Conservation (phyloP, 2,329 filamentous ascomycete species). For the Clarireedia paspali region DNA sequence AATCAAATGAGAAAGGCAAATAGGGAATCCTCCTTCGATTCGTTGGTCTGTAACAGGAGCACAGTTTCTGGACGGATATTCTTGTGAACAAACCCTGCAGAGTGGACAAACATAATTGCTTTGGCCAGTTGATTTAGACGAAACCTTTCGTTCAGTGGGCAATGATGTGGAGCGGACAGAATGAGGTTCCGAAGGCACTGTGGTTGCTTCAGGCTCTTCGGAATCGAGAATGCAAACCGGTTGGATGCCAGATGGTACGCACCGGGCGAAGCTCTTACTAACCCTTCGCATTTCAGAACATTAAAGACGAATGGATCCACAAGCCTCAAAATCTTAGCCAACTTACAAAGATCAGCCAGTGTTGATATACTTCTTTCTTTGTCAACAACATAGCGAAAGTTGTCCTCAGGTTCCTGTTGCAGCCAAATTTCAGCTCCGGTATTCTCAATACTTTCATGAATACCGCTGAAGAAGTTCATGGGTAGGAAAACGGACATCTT, state of each 20-base stretch:
- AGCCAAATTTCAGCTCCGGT: not conserved
- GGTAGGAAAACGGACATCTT: not conserved
- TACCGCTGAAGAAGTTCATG: not conserved
- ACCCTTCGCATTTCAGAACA: conserved; percentile 17
- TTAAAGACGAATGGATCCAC: conserved; percentile 17
- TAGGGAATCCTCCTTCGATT: not conserved
- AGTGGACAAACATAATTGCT: conserved; percentile 27
- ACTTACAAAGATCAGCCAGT: not conserved
- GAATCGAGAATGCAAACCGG: conserved; percentile 14
- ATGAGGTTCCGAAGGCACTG: conserved; percentile 11
- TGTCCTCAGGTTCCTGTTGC: not conserved
- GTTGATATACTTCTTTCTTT: not conserved
- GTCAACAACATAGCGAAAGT: not conserved
- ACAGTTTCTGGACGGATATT: conserved; percentile 30
- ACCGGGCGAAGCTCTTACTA: conserved; percentile 7
- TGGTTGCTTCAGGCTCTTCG: conserved; percentile 3
- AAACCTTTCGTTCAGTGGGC: conserved; percentile 16
- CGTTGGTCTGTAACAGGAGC: conserved; percentile 19
- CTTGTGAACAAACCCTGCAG: conserved; percentile 30
- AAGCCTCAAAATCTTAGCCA: not conserved
- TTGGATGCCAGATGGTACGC: conserved; percentile 4
- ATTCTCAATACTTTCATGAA: not conserved
- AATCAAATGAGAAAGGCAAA: conserved; percentile 14
- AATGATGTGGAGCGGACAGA: not conserved
- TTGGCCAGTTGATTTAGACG: conserved; percentile 23